Percentiles rank a stretch among this genome's conserved stretches.
Evolutionary conservation across 352 stramenopile species (phyloP).

Genomic region (Phytopythium oedochilum): DNA sequence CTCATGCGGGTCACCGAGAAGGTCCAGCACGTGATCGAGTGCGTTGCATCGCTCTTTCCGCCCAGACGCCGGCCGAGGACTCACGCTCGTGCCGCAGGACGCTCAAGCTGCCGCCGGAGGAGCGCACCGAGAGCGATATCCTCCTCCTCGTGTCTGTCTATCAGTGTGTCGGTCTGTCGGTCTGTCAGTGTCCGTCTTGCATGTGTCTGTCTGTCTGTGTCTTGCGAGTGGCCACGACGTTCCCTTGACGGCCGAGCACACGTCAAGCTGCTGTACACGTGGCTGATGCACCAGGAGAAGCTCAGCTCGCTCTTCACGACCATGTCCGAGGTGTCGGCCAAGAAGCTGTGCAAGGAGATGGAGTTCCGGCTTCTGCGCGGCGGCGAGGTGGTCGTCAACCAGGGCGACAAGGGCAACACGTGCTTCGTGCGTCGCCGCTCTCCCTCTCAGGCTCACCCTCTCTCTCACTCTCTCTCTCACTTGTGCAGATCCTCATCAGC

Average conservation of each 20-base stretch:
- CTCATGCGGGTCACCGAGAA: constrained; percentile 61
- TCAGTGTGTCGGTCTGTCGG: background rate
- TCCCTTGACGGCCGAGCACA: constrained; percentile 16
- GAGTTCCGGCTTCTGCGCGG: constrained; percentile 72
- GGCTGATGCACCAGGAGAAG: constrained; percentile 86
- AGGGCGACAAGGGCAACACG: constrained; percentile 81
- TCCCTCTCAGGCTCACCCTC: background rate
- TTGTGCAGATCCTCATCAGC: constrained; percentile 67
- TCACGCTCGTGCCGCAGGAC: constrained; percentile 24
- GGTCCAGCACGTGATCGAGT: constrained; percentile 68
- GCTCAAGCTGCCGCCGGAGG: constrained; percentile 53
- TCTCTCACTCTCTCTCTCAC: background rate
- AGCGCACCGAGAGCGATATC: constrained; percentile 67
- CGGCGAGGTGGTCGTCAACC: constrained; percentile 72
- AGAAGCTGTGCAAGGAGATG: constrained; percentile 86
- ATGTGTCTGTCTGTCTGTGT: background rate
- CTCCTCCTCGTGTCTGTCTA: constrained; percentile 6
- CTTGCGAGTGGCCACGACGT: too few relatives aligned
- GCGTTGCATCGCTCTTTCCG: constrained; percentile 1
- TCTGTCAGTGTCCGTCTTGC: background rate
- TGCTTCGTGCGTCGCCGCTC: constrained; percentile 71
- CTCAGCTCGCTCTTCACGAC: constrained; percentile 83
- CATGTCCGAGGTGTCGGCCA: constrained; percentile 80
- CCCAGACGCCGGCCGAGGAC: too few relatives aligned
- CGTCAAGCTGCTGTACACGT: constrained; percentile 71